These are phyloP conservation scores for Inonotus hispidus DNA, from an alignment of 1,284 basidiomycete species.

Conservation along the genomic window DNA sequence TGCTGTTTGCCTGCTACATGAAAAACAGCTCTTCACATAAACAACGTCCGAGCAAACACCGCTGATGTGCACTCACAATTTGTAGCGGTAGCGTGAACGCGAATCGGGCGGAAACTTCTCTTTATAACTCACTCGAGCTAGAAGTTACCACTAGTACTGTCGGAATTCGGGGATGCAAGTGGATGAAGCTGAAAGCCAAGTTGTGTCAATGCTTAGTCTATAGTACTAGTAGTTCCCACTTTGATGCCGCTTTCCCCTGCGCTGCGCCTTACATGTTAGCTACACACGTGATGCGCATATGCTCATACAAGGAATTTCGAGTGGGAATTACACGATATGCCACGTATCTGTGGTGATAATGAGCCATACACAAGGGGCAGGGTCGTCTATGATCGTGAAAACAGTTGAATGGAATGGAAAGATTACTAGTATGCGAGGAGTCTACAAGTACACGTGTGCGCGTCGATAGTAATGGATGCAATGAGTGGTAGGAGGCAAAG, in stretches of 20 bases:
- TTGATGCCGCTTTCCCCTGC: no score
- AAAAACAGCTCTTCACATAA: no score
- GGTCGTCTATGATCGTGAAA: neutral
- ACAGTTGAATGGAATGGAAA: neutral
- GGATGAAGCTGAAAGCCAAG: neutral
- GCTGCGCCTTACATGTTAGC: no score
- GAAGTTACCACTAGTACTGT: no score
- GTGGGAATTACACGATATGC: neutral
- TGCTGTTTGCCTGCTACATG: no score
- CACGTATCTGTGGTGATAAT: neutral
- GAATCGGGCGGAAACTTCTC: no score
- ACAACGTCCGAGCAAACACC: no score
- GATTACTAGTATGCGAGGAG: constrained; percentile 2
- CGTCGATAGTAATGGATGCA: neutral
- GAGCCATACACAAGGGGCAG: neutral
- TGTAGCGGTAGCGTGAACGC: no score
- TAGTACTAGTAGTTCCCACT: no score
- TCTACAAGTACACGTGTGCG: constrained; percentile 14
- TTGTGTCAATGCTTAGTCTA: no score
- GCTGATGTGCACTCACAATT: no score
- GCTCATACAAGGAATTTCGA: neutral
- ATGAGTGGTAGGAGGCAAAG: neutral
- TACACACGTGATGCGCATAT: neutral
- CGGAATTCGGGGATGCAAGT: neutral
- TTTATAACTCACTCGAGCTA: no score